Evolutionary conservation across 1,284 basidiomycete genomes (phyloP).

Genomic region (Lentinula novae-zelandiae): DNA sequence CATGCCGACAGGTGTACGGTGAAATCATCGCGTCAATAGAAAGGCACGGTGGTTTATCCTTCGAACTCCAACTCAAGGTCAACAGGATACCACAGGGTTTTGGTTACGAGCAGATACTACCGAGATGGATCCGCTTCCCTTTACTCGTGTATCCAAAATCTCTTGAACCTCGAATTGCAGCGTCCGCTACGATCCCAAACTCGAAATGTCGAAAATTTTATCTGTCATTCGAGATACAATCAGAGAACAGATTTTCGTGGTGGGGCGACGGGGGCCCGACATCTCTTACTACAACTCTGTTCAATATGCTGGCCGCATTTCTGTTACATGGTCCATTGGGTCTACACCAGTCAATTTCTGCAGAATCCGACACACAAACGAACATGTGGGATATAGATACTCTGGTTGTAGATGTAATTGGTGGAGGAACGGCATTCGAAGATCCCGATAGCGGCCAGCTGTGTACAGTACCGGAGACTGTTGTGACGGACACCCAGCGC

Average conservation of each 20-base stretch:
- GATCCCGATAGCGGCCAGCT: background rate
- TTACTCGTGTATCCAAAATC: background rate
- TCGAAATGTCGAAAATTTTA: background rate
- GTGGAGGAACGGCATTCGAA: background rate
- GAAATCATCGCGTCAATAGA: background rate
- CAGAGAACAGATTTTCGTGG: background rate
- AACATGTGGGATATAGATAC: background rate
- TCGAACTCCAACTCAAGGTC: background rate
- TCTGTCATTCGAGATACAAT: background rate
- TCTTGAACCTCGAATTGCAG: background rate
- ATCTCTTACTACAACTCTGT: background rate
- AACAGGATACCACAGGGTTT: background rate
- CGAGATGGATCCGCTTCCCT: background rate
- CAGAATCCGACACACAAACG: background rate
- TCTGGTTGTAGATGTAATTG: background rate
- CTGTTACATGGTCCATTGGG: background rate
- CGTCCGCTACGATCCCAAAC: background rate
- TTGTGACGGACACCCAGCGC: background rate
- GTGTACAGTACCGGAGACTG: background rate
- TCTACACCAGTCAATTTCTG: background rate
- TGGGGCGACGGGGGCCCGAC: background rate
- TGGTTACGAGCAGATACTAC: background rate
- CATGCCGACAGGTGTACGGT: background rate
- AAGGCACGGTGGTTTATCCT: background rate
- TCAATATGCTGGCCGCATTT: background rate